Percentiles rank a stretch among this genome's conserved stretches.
phyloP scores from a whole-genome alignment of 192 early-diverging fungal genomes.

The Umbelopsis sp. region DNA sequence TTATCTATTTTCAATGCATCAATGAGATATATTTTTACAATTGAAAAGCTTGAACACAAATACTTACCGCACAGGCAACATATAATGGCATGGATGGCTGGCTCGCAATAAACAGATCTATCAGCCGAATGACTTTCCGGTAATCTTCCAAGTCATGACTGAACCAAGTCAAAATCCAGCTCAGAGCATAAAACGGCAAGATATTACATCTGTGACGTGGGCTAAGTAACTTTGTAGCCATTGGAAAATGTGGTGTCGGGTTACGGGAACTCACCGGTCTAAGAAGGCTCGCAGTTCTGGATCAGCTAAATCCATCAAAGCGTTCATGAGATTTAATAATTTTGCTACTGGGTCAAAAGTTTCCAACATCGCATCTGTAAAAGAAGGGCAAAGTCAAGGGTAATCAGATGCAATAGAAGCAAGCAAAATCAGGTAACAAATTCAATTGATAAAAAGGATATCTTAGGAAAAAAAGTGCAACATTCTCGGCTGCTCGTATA shows the following conservation, averaged over 20 bases:
- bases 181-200: constrained; percentile 69
- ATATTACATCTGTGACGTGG: constrained; percentile 36
- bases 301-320: constrained; percentile 54
- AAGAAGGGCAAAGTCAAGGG: constrained; percentile 25
- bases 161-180: constrained; percentile 79
- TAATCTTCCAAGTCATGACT: constrained; percentile 64
- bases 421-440: neutral
- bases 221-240: neutral
- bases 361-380: constrained; percentile 57
- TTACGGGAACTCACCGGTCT: constrained; percentile 37
- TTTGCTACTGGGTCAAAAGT: constrained; percentile 54
- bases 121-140: constrained; percentile 54
- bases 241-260: neutral
- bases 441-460: constrained; percentile 34
- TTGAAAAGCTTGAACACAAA: neutral
- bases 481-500: constrained; percentile 53
- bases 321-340: constrained; percentile 49
- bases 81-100: constrained; percentile 65
- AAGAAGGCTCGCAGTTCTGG: constrained; percentile 45
- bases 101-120: constrained; percentile 65
- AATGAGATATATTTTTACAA: neutral
- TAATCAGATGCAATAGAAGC: neutral
- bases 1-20: constrained; percentile 37
- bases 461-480: constrained; percentile 54
- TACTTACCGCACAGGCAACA: constrained; percentile 56